Conservation (phyloP, 345 rosid species). For the Firmiana major region DNA sequence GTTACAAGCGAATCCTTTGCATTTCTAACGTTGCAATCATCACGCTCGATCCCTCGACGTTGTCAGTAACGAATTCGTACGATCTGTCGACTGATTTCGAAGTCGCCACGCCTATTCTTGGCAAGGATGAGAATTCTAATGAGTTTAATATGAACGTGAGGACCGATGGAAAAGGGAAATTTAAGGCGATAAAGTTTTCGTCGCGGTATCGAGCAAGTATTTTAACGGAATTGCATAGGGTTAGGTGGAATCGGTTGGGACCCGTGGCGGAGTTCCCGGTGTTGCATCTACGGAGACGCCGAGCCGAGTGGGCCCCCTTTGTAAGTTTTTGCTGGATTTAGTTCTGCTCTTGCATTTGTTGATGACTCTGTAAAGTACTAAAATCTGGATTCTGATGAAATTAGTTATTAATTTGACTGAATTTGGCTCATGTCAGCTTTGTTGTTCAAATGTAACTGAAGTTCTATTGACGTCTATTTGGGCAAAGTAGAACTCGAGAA, state of each 20-base stretch:
- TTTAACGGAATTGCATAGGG: conserved; percentile 75
- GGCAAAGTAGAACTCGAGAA: neutral
- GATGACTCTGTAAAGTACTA: neutral
- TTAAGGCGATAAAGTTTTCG: conserved; percentile 75
- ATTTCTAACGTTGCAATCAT: conserved; percentile 57
- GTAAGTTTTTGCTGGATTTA: conserved; percentile 43
- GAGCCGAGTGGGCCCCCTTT: conserved; percentile 71
- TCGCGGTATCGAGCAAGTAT: conserved; percentile 72
- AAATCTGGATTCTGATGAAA: neutral
- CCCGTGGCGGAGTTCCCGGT: conserved; percentile 57
- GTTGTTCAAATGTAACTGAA: neutral
- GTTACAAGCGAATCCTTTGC: conserved; percentile 90
- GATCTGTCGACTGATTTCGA: conserved; percentile 69
- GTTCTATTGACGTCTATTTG: neutral
- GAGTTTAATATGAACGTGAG: conserved; percentile 83
- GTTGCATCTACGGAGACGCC: conserved; percentile 69
- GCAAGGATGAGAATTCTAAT: conserved; percentile 63
- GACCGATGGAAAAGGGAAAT: conserved; percentile 90
- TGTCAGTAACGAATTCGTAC: conserved; percentile 73
- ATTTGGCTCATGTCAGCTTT: neutral
- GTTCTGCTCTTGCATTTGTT: neutral
- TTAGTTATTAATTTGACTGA: neutral
- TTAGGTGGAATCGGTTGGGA: conserved; percentile 60
- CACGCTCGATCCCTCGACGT: conserved; percentile 82
- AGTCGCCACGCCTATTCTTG: conserved; percentile 59